These are phyloP conservation scores for Brassica nigra DNA, from an alignment of 345 rosid species.

Conservation along the genomic window DNA sequence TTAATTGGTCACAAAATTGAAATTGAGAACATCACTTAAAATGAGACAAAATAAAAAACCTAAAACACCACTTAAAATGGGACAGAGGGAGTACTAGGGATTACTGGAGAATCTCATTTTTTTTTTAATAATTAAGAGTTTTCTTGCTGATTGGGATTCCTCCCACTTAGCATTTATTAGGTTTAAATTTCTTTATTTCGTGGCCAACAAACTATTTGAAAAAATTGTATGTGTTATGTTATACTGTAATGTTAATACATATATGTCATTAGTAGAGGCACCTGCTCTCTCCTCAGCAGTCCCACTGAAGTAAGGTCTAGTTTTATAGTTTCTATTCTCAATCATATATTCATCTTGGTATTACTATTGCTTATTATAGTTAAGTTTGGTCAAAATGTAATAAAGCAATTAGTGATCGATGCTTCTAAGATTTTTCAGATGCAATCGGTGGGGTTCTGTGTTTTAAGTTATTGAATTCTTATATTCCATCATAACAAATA, in stretches of 20 bases:
- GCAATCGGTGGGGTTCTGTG: conserved; percentile 31
- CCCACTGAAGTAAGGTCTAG: conserved; percentile 34
- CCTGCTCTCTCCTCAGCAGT: conserved; percentile 31
- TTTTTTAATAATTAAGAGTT: neutral
- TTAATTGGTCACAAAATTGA: no score
- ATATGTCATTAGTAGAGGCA: conserved; percentile 29
- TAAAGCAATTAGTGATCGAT: neutral
- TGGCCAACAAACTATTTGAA: conserved; percentile 16
- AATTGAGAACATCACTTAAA: no score
- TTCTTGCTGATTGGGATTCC: conserved; percentile 32
- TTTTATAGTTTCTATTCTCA: conserved; percentile 10
- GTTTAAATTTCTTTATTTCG: conserved; percentile 17
- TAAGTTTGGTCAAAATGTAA: neutral
- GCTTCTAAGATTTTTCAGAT: conserved; percentile 28
- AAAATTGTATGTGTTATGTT: conserved; percentile 1
- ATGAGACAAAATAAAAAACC: no score
- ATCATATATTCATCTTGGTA: conserved; percentile 15
- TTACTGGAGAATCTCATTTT: neutral
- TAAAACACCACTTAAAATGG: no score
- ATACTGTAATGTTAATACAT: neutral
- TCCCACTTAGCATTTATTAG: conserved; percentile 37
- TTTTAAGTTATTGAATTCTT: neutral
- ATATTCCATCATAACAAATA: conserved; percentile 12
- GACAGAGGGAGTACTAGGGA: neutral
- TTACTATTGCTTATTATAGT: neutral